phyloP scores from a whole-genome alignment of 768 basidiomycete species.

The Lactifluus piperatus region DNA sequence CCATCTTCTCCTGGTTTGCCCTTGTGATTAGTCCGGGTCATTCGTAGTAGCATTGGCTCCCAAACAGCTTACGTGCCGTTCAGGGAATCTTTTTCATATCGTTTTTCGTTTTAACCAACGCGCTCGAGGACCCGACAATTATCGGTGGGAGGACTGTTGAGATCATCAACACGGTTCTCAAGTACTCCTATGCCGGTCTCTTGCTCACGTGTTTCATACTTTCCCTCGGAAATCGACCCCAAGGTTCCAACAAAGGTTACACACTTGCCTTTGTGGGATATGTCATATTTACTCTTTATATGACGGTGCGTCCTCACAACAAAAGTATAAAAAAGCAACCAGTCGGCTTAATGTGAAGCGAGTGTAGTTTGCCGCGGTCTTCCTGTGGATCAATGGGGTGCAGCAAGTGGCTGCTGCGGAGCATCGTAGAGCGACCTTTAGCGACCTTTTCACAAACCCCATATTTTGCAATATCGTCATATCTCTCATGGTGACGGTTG shows the following conservation, averaged over 20 bases:
- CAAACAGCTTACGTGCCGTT: neutral
- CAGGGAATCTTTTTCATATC: slow-evolving; percentile 88
- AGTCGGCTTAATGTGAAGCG: slow-evolving; percentile 8
- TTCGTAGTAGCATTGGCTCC: neutral
- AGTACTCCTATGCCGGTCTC: slow-evolving; percentile 83
- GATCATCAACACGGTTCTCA: slow-evolving; percentile 66
- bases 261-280: slow-evolving; percentile 82
- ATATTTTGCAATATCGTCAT: slow-evolving; percentile 84
- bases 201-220: slow-evolving; percentile 84
- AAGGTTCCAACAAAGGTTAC: slow-evolving; percentile 84
- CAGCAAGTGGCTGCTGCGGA: slow-evolving; percentile 42
- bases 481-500: slow-evolving; percentile 79
- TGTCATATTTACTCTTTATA: slow-evolving; percentile 87
- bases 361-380: slow-evolving; percentile 60
- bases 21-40: slow-evolving; percentile 38
- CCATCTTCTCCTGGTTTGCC: slow-evolving; percentile 90
- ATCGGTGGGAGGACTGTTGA: slow-evolving; percentile 49
- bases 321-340: neutral
- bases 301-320: slow-evolving; percentile 57
- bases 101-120: slow-evolving; percentile 65
- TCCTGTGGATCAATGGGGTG: slow-evolving; percentile 78
- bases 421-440: slow-evolving; percentile 40
- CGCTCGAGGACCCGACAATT: slow-evolving; percentile 61
- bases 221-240: slow-evolving; percentile 84
- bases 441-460: slow-evolving; percentile 60